Evolutionary conservation across 371 early-diverging fungal species (phyloP).

Genomic region (Rhizopus stolonifer): DNA sequence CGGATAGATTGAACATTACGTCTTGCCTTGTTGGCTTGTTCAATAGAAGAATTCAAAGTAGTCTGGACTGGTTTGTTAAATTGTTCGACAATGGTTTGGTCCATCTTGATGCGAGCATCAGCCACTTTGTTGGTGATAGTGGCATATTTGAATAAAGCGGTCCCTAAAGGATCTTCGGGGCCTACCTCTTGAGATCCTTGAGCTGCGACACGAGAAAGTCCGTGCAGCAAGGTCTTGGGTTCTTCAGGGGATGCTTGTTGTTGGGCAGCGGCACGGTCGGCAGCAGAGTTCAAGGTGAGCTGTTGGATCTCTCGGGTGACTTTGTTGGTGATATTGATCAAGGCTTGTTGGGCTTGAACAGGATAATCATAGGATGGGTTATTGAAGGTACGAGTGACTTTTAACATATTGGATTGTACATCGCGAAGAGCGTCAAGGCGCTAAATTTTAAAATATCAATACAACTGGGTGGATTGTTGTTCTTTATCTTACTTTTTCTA

Average conservation of each 20-base stretch:
- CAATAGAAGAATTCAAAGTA: constrained; percentile 72
- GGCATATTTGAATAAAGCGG: constrained; percentile 82
- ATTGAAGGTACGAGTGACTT: constrained; percentile 71
- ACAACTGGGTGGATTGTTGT: not conserved
- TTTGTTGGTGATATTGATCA: constrained; percentile 63
- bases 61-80: constrained; percentile 75
- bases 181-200: constrained; percentile 57
- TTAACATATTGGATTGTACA: constrained; percentile 63
- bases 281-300: constrained; percentile 56
- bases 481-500: constrained; percentile 61
- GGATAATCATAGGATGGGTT: constrained; percentile 75
- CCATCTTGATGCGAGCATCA: constrained; percentile 72
- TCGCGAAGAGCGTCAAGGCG: constrained; percentile 66
- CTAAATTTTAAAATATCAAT: constrained; percentile 18
- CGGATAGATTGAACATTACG: constrained; percentile 78
- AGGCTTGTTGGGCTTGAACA: constrained; percentile 68
- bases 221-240: constrained; percentile 71
- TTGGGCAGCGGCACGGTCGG: constrained; percentile 37
- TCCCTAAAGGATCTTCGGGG: constrained; percentile 76
- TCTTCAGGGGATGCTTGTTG: constrained; percentile 8
- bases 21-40: constrained; percentile 80
- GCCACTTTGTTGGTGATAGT: constrained; percentile 82
- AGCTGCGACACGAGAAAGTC: constrained; percentile 68
- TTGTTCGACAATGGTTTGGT: constrained; percentile 61
- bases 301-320: constrained; percentile 62